phyloP scores from a whole-genome alignment of 805 yeast genomes.

The Wickerhamiella slavikovae region DNA sequence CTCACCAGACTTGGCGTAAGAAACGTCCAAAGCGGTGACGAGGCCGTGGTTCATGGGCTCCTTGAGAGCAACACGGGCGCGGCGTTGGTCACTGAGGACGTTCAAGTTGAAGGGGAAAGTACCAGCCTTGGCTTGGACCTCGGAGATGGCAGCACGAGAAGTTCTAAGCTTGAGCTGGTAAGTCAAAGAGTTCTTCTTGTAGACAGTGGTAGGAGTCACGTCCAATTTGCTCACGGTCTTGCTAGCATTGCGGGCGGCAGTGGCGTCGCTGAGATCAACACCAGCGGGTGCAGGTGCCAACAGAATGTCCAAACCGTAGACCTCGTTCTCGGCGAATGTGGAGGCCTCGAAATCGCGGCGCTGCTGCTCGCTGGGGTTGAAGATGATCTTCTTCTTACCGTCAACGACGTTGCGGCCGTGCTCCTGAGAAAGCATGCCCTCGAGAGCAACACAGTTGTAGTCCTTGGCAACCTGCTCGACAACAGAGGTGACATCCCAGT shows the following conservation, averaged over 20 bases:
- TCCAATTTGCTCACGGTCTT: slow-evolving; percentile 38
- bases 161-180: slow-evolving; percentile 53
- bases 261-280: too few relatives aligned
- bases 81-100: slow-evolving; percentile 45
- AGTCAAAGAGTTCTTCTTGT: slow-evolving; percentile 43
- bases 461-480: slow-evolving; percentile 42
- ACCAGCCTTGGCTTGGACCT: slow-evolving; percentile 43
- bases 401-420: slow-evolving; percentile 45
- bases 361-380: slow-evolving; percentile 54
- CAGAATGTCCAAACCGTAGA: slow-evolving; percentile 54
- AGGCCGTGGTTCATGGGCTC: slow-evolving; percentile 53
- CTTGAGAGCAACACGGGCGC: slow-evolving; percentile 51
- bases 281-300: slow-evolving; percentile 38
- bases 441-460: slow-evolving; percentile 40
- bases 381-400: slow-evolving; percentile 56
- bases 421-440: slow-evolving; percentile 60
- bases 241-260: slow-evolving; percentile 16
- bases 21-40: slow-evolving; percentile 46
- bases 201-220: slow-evolving; percentile 46
- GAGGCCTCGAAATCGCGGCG: slow-evolving; percentile 38
- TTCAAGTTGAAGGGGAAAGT: slow-evolving; percentile 52
- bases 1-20: slow-evolving; percentile 46
- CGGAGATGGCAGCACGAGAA: slow-evolving; percentile 44
- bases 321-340: slow-evolving; percentile 56
- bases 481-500: slow-evolving; percentile 53